Evolutionary conservation across 2,329 filamentous ascomycete genomes (phyloP), one percentile per base, ranked within the genome.

Genomic region (Ceratocystis papillata): DNA sequence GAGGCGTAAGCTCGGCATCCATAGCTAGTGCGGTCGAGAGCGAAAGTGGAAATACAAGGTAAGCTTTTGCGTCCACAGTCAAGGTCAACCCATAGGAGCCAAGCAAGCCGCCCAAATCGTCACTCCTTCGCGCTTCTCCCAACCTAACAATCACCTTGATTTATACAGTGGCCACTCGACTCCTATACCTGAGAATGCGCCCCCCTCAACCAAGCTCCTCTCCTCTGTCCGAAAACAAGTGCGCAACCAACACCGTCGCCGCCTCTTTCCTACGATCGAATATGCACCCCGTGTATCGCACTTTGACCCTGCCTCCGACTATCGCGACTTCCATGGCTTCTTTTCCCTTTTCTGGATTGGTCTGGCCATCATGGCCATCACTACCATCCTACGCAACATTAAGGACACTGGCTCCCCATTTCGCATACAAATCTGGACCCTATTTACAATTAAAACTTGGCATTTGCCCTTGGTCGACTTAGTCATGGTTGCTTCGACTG

Each of bases 331-430:
- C 75, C 86, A 90, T 71, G 94, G 94, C 73, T 99, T 99, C 82
- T 99, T 96, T 78, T 90, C 94, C 65, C 83, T 99, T 46, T 99
- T 99, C 78, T 99, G 94, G 94, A 93, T 99, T 70, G 90, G 90
- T 8, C 80, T 99, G 68, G 90, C 89, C 70, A 96, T 99, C 75
- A 96, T 99, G 92, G 90, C 92, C 72, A 87, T 96, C 69, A 97
- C 93, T 2, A 89, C 89, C n/a, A 90, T 91, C 80, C 77, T 96
- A 72, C 86, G 93, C 72, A 97, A 96, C 75, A 84, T 94, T 73
- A 96, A 93, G 75, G 94, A 97, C 74, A 96, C 90, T 0, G 94
- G 94, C 25, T 89, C 87, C 73, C 89, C 92, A 17, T 79, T 97
- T 71, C 84, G 88, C 72, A 85, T 95, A 63, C 82, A 89, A 74